phyloP scores from a whole-genome alignment of 1,284 basidiomycete genomes.

The Flammula alnicola region DNA sequence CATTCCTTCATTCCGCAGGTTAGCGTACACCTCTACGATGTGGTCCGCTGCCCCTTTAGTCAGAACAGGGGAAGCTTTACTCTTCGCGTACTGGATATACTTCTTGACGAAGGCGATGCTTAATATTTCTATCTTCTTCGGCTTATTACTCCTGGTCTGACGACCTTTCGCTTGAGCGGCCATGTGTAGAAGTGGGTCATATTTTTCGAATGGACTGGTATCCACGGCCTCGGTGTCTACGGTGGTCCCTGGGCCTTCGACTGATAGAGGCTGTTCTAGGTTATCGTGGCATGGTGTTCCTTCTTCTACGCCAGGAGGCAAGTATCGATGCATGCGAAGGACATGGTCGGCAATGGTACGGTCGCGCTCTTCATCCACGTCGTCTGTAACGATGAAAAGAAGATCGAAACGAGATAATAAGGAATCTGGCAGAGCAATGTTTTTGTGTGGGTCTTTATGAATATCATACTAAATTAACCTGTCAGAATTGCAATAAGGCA shows the following conservation, averaged over 20 bases:
- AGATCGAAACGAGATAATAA: constrained; percentile 99
- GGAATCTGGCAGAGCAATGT: constrained; percentile 98
- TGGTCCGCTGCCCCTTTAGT: constrained; percentile 94
- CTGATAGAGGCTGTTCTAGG: constrained; percentile 84
- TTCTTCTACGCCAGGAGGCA: constrained; percentile 96
- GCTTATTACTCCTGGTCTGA: constrained; percentile 59
- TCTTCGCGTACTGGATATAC: constrained; percentile 98
- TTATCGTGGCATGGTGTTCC: constrained; percentile 89
- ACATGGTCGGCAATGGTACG: constrained; percentile 98
- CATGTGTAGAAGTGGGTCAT: constrained; percentile 93
- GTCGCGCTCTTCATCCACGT: constrained; percentile 95
- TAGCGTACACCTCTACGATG: constrained; percentile 94
- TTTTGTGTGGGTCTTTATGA: constrained; percentile 99
- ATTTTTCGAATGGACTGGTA: constrained; percentile 92
- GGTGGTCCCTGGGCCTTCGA: constrained; percentile 74
- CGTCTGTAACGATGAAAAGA: constrained; percentile 97
- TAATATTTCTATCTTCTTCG: constrained; percentile 81
- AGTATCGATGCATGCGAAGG: constrained; percentile 95
- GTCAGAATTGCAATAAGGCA: constrained; percentile 8
- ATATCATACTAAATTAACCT: constrained; percentile 85
- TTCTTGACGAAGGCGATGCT: constrained; percentile 97
- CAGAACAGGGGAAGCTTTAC: constrained; percentile 81
- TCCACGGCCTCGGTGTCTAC: constrained; percentile 64
- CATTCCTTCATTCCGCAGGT: constrained; percentile 90
- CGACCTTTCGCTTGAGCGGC: constrained; percentile 55